Evolutionary conservation across 805 yeast genomes (phyloP), one percentile per base, ranked within the genome.

Genomic region (Zygosaccharomyces bailii): DNA sequence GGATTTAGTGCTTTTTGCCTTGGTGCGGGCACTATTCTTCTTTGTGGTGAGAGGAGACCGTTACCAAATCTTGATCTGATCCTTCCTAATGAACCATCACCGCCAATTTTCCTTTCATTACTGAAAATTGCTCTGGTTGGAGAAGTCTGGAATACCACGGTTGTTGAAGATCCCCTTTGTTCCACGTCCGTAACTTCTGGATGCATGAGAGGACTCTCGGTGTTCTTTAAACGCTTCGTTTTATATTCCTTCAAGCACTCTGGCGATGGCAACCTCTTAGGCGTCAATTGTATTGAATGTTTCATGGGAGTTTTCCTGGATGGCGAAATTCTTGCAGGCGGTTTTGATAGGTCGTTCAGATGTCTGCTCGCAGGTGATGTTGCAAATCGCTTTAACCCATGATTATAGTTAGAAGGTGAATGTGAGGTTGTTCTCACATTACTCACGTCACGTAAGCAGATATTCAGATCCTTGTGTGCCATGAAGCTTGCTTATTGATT

Each of bases 71-170:
- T 56, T 1, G 63, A 54, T 37, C 62, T 45, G 14, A 52, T 54
- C 44, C 59, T 63, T 24, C 55, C 52, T 29, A 57, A 35, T 1
- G 63, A 55, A 4, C 64, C 64, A 42, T 60, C 61, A 19, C 59
- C 63, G 4, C 68, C 65, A 17, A 51, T 41, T 4, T 56, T 49
- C 46, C 57, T 56, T 27, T 61, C 51, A n/a, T 66, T 62, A 14
- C 66, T 64, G 10, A 52, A 46, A 35, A 51, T 55, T 18, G 55
- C 38, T 27, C 49, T 55, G 10, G 63, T 54, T 7, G 69, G 66
- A 5, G 61, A 56, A 14, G 60, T 61, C 27, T 67, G 59, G 25
- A 52, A 56, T 0, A 52, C 53, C 30, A 63, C 48, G 3, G 55
- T 60, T 8, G 63, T 55, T 10, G 43, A 43, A n/a, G 41, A 33